These are phyloP conservation scores for Cronartium ribicola DNA, from an alignment of 1,284 basidiomycete genomes.

Conservation along the genomic window DNA sequence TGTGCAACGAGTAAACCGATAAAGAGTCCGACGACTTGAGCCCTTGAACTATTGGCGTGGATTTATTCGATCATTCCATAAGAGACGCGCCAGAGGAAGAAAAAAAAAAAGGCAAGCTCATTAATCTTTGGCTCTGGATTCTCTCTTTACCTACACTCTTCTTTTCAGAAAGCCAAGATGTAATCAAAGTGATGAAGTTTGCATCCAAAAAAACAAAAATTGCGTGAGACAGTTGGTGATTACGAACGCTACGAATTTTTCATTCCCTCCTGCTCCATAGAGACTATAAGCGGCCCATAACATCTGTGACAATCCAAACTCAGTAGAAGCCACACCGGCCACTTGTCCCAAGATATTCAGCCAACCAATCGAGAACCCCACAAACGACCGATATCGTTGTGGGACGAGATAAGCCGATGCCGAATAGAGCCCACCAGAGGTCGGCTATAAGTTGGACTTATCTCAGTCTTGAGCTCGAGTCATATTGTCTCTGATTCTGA, in stretches of 20 bases:
- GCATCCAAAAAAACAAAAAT: background rate
- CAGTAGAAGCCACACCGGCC: slow-evolving; percentile 76
- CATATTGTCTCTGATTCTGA: slow-evolving; percentile 8
- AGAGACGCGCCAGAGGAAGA: slow-evolving; percentile 46
- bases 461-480: slow-evolving; percentile 56
- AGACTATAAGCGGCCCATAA: slow-evolving; percentile 66
- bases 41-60: slow-evolving; percentile 53
- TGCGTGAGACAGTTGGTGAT: slow-evolving; percentile 44
- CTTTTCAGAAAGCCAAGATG: too few species aligned
- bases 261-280: slow-evolving; percentile 44
- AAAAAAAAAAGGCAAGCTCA: slow-evolving; percentile 42
- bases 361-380: slow-evolving; percentile 54
- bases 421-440: slow-evolving; percentile 72
- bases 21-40: slow-evolving; percentile 71
- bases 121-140: slow-evolving; percentile 47
- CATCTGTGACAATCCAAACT: slow-evolving; percentile 83
- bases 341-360: slow-evolving; percentile 82
- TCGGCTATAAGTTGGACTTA: slow-evolving; percentile 62
- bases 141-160: slow-evolving; percentile 58
- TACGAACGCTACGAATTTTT: slow-evolving; percentile 50
- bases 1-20: slow-evolving; percentile 67
- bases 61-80: slow-evolving; percentile 44
- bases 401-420: slow-evolving; percentile 72
- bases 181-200: too few species aligned
- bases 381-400: slow-evolving; percentile 61